Evolutionary conservation across 495 filamentous ascomycete genomes (phyloP), one percentile per base, ranked within the genome.

Genomic region (Trichoderma virens): DNA sequence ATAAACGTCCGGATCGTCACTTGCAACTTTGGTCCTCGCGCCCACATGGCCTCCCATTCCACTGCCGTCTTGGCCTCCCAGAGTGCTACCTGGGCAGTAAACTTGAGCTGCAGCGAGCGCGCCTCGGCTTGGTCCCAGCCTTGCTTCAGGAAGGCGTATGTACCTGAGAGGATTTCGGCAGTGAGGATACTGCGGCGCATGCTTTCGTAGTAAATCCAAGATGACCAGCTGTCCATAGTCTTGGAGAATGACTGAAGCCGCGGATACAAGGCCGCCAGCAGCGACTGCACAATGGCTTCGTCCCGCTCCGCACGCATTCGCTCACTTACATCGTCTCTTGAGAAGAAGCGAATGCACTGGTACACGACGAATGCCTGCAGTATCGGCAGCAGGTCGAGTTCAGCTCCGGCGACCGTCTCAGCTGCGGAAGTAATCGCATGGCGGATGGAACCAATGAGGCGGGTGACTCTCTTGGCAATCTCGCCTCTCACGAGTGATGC

Each of bases 131-230:
- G 51, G 51, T 56, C 51, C 51, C 51, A 56, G 27, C 51, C 51
- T 30, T 56, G 51, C 25, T 56, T 56, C 8, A 56, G 25, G 27
- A 56, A 56, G 0, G 3, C 1, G 25, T 56, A 56, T 1, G 51
- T 56, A 0, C 51, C 51, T 13, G 25, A 0, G 6, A 56, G 25
- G 7, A 56, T 30, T 23, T 56, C 51, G 7, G 51, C 51, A 2
- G 51, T 56, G 51, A 56, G 51, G 23, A 56, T 30, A 9, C 23
- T 56, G 51, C 51, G 51, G 3, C 51, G 51, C 51, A 56, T 56
- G 51, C 51, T 56, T 16, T 56, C 51, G 25, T 56, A 18, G 51
- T 56, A 56, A 1, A 30, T 30, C 51, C 51, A 56, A 1, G 51
- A 13, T 1, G 23, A 20, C 51, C 51, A 56, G 51, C 27, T 30